Evolutionary conservation across 768 basidiomycete species (phyloP), one percentile per base, ranked within the genome.

Genomic region (Termitomyces sp.): DNA sequence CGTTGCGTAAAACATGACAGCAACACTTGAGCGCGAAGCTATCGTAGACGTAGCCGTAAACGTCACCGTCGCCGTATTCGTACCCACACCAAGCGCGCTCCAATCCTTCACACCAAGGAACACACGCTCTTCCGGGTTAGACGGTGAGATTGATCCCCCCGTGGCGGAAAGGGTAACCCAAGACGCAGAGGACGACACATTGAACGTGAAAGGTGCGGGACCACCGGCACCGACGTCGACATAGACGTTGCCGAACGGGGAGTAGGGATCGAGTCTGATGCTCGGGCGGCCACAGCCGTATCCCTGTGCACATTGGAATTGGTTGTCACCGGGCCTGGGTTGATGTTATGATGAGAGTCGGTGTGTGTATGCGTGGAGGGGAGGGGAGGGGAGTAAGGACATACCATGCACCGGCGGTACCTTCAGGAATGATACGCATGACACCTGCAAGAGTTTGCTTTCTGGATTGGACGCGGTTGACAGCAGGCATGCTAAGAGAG

Each of bases 221-320:
- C 85, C 85, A 16, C 84, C 85, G 2, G 83, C 76, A 1, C 81
- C 77, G 56, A 89, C 72, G 58, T 87, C 86, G 56, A 89, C 67
- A 70, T 77, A 89, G 17, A 79, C 72, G 60, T 79, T 76, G 5
- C 71, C 67, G 51, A 79, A 73, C 2, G 83, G 76, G 9, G 79
- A 75, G 68, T 80, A 89, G 45, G 81, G 75, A 59, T 86, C 82
- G 30, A 89, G 68, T 3, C 73, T 70, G 25, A 87, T 57, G 0
- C 78, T 73, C 3, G 84, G 80, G 17, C 73, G 68, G 0, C 73
- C 73, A 63, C 81, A 83, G 64, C 67, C 75, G 71, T 80, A 82
- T 14, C 71, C 71, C 44, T 65, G 64, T 0, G 64, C 72, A 62
- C 86, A 89, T 57, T 88, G 78, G 68, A 78, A 76, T 37, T 69